Evolutionary conservation across 306 rosid species (phyloP), one percentile per base, ranked within the genome.

Genomic region (Chamaecrista fasciculata): DNA sequence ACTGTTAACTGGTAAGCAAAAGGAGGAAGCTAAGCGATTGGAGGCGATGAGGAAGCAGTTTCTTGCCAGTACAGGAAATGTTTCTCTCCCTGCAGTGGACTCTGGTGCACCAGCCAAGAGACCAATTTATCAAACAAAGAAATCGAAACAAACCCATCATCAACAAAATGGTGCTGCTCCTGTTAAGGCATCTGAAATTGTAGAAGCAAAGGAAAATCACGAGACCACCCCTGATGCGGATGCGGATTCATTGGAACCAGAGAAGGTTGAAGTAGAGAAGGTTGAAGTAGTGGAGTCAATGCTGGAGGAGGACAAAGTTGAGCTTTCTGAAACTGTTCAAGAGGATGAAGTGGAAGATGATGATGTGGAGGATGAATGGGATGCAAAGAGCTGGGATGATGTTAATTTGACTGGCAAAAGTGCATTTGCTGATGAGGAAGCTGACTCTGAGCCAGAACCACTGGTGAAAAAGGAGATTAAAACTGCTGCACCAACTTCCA

Each of bases 301-400:
- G 39, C 80, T 44, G 53, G 81, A 59, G 42, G 91, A 87, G 64
- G 89, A 86, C 34, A 81, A 85, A 49, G 74, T 80, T 15, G 92
- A 80, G 67, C 79, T 63, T 79, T 59, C 85, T 63, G 95, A 84
- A 75, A 76, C 79, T 66, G 84, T 65, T 48, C 80, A 82, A 67
- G 96, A 88, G 47, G 77, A 79, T 75, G 89, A 46, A 37, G 59
- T 67, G 28, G 90, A 84, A 79, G 92, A 84, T 24, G 98, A 90
- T 2, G 97, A 82, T 0, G 92, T 66, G 26, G 97, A 86, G 75
- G 98, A 88, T 67, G 96, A 91, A 67, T 94, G 97, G 99, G 99
- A 94, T 68, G 89, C 88, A 37, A 94, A 89, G 90, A 91, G 96
- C 81, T 94, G 96, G 96, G 97, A 91, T 69, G 97, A 94, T 74